Percentiles rank a stretch among this genome's conserved stretches.
Conservation (phyloP, 2,329 filamentous ascomycete species). For the Alternaria consortialis region DNA sequence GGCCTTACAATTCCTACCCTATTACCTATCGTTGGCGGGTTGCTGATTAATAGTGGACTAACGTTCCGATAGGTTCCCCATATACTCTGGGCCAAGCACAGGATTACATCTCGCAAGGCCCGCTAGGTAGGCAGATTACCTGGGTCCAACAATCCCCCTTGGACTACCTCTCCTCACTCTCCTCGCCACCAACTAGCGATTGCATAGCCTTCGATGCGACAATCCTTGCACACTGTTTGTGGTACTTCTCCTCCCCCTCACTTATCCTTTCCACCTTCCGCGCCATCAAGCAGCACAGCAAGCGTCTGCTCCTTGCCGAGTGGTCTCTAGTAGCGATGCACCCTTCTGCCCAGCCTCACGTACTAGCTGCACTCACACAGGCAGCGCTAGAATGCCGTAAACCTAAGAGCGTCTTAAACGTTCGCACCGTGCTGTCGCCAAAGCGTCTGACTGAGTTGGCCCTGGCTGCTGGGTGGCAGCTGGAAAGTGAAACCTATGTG, state of each 20-base stretch:
- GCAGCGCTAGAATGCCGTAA: constrained; percentile 57
- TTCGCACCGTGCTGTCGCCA: constrained; percentile 59
- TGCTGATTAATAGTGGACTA: constrained; percentile 10
- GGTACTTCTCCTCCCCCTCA: constrained; percentile 60
- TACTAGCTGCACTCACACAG: constrained; percentile 61
- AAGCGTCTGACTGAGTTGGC: constrained; percentile 52
- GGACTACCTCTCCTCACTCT: constrained; percentile 30
- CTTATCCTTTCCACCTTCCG: constrained; percentile 51
- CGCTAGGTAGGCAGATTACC: constrained; percentile 55
- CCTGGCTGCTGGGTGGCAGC: constrained; percentile 48
- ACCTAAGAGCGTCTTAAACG: constrained; percentile 54
- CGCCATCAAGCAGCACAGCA: constrained; percentile 47
- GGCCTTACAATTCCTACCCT: too few species aligned
- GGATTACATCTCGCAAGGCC: constrained; percentile 52
- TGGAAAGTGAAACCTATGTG: constrained; percentile 51
- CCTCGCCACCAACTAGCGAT: constrained; percentile 11
- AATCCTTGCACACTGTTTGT: constrained; percentile 62
- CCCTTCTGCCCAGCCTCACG: constrained; percentile 57
- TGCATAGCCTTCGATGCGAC: constrained; percentile 54
- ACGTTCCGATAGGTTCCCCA: constrained; percentile 37
- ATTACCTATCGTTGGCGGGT: too few species aligned
- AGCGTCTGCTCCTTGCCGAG: constrained; percentile 57
- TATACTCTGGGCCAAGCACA: constrained; percentile 62
- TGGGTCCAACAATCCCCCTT: constrained; percentile 55
- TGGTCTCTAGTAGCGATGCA: constrained; percentile 56